Evolutionary conservation across 306 rosid species (phyloP), one percentile per base, ranked within the genome.

Genomic region (Boehmeria nivea): DNA sequence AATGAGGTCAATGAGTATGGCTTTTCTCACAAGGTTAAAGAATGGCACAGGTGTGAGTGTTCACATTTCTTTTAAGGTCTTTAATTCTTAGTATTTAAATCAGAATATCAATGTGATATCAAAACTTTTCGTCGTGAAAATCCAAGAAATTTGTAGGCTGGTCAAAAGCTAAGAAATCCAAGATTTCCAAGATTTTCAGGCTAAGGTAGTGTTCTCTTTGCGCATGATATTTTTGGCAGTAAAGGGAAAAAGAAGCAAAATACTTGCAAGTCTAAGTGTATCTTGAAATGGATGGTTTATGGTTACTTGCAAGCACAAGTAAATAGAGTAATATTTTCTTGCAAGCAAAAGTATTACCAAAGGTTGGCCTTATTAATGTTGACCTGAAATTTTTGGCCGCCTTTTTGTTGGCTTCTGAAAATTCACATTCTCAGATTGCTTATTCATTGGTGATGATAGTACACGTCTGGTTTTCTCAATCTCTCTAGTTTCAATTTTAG

Each of bases 331-430:
- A 17, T 44, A 17, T 44, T 23, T 50, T 25, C 36, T 50, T 24
- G 54, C n/a, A n/a, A n/a, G n/a, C n/a, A n/a, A n/a, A n/a, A n/a
- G n/a, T n/a, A n/a, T n/a, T n/a, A n/a, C n/a, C n/a, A n/a, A n/a
- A n/a, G n/a, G n/a, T n/a, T n/a, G n/a, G n/a, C n/a, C n/a, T n/a
- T n/a, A n/a, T n/a, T n/a, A n/a, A n/a, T n/a, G n/a, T n/a, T n/a
- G n/a, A n/a, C n/a, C n/a, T n/a, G n/a, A n/a, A n/a, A n/a, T n/a
- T n/a, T n/a, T n/a, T n/a, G n/a, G n/a, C n/a, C n/a, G n/a, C n/a
- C n/a, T n/a, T n/a, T n/a, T n/a, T n/a, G 60, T 55, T 37, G 8
- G 43, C 18, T 55, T 55, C 60, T 23, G 20, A 36, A 34, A n/a
- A 19, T 28, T 38, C 26, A 11, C 22, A 28, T n/a, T 15, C 54